These are phyloP conservation scores for Passalora sequoiae DNA, from an alignment of 2,329 filamentous ascomycete genomes.

Conservation along the genomic window DNA sequence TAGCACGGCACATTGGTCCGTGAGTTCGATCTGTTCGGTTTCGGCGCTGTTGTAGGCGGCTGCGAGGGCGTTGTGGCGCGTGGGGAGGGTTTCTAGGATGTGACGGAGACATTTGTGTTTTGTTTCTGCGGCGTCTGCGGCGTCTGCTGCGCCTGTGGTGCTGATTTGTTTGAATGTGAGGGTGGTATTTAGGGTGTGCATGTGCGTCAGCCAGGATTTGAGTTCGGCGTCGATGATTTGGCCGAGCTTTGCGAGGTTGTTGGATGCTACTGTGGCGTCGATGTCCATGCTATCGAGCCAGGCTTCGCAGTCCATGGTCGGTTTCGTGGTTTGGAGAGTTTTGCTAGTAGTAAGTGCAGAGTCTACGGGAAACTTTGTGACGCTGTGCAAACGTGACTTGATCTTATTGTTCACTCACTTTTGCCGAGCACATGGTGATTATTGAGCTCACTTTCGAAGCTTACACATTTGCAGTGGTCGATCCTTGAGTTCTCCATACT, in stretches of 20 bases:
- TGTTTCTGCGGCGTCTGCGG: not conserved
- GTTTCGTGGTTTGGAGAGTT: too few species aligned
- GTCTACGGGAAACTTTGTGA: too few species aligned
- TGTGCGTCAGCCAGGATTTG: conserved; percentile 4
- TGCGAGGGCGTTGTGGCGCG: conserved; percentile 3
- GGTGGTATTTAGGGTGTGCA: not conserved
- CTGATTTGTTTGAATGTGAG: not conserved
- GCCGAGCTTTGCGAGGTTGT: conserved; percentile 1
- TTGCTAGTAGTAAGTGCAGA: too few species aligned
- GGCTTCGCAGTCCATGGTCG: too few species aligned
- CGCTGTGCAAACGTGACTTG: too few species aligned
- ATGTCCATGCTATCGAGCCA: too few species aligned
- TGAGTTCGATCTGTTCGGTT: conserved; percentile 2
- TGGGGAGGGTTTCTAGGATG: conserved; percentile 2
- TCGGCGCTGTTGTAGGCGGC: conserved; percentile 4
- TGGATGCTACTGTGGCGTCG: not conserved
- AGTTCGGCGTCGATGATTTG: conserved; percentile 4
- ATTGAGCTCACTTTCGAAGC: too few species aligned
- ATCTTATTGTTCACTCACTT: too few species aligned
- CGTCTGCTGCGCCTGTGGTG: not conserved
- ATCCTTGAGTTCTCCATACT: too few species aligned
- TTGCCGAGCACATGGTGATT: too few species aligned
- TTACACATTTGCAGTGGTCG: too few species aligned
- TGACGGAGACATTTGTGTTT: not conserved
- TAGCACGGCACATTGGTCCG: not conserved